Conservation (phyloP, 306 rosid genomes). For the Citrullus colocynthis region DNA sequence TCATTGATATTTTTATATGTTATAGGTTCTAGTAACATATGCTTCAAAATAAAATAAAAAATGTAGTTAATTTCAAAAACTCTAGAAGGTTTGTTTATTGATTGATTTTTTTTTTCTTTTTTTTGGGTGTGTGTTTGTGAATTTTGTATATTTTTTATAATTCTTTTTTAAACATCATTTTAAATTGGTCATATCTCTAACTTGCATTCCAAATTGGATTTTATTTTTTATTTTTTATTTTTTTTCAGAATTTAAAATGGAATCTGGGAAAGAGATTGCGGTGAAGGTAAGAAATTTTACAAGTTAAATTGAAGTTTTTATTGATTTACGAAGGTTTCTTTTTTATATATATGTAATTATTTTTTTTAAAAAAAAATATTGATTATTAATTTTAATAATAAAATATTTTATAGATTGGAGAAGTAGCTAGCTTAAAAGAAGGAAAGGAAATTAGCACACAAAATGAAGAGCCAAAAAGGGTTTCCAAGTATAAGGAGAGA, state of each 20-base stretch:
- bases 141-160: no score
- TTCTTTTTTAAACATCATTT: no score
- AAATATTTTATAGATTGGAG: constrained; percentile 14
- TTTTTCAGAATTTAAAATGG: background rate
- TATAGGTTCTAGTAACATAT: no score
- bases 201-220: no score
- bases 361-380: background rate
- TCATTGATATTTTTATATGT: no score
- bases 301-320: background rate
- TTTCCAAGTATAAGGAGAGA: background rate
- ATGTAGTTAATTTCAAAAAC: no score
- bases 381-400: background rate
- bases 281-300: background rate
- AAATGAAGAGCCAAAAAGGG: background rate
- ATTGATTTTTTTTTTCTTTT: no score
- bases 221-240: background rate
- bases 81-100: no score
- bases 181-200: no score
- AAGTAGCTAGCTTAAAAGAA: constrained; percentile 12
- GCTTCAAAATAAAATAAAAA: no score
- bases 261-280: background rate
- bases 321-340: background rate
- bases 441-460: constrained; percentile 4
- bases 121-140: no score
- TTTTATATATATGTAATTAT: no score